Evolutionary conservation across 495 filamentous ascomycete genomes (phyloP), one percentile per base, ranked within the genome.

Genomic region (Podospora fimiseda): DNA sequence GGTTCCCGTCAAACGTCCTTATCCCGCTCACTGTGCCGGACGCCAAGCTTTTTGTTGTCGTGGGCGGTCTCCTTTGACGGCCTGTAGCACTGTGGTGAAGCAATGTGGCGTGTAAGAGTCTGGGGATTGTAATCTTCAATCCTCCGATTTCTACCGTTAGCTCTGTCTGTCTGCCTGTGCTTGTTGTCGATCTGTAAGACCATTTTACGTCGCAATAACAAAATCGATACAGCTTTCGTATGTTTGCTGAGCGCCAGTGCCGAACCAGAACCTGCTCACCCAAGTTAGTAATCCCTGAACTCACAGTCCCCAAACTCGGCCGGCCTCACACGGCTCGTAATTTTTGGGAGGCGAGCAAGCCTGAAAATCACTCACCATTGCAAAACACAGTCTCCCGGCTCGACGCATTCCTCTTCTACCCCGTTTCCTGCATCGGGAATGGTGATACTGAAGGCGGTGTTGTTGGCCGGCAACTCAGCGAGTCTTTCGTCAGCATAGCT

Each of bases 361-460:
- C 8, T n/a, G 16, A 41, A 41, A 4, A 41, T 14, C 8, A 41
- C 39, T 41, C 21, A 52, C 50, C 50, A 52, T 27, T 52, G 50
- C 27, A 52, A 30, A 21, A 45, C 50, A 27, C 50, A 52, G 8
- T 52, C 50, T 14, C 51, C 51, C 3, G 51, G 9, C 9, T 43
- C 16, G 3, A 41, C n/a, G 36, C 18, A 51, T 13, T 42, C 46
- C 21, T 40, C 18, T 30, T 50, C 33, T 19, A 46, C 43, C 30
- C 51, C 43, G 37, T 42, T 43, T 18, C 43, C 41, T 16, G 1
- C 15, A n/a, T 21, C 15, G 11, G 85, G 86, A 55, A 89, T 77
- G 13, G 77, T 86, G 55, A 89, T 66, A 48, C 72, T 74, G 66
- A 87, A 89, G 56, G 76, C 74, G 23, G 78, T 82, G 60, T 87